Evolutionary conservation across 352 stramenopile species (phyloP).

Genomic region (Globisporangium polare): DNA sequence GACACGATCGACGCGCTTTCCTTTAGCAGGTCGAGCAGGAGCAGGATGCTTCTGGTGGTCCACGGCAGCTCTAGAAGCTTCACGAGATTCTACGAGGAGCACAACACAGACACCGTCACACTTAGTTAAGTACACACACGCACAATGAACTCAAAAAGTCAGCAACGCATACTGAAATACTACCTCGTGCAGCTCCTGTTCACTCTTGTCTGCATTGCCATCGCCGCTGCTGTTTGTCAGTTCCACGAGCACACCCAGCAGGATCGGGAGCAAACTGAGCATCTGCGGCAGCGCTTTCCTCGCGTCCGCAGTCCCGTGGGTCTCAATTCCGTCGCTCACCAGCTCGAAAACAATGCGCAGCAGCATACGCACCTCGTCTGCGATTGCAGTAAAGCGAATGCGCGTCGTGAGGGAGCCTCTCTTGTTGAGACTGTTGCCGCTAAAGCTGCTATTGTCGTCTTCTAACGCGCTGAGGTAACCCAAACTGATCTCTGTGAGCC

Average conservation of each 20-base stretch:
- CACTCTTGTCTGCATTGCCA: slow-evolving; percentile 1
- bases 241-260: slow-evolving; percentile 46
- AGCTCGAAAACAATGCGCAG: slow-evolving; percentile 56
- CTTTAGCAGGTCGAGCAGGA: slow-evolving; percentile 55
- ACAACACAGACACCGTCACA: neutral
- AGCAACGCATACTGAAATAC: neutral
- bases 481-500: slow-evolving; percentile 70
- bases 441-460: slow-evolving; percentile 17
- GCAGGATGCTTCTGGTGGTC: slow-evolving; percentile 41
- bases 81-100: slow-evolving; percentile 35
- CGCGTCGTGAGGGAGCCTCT: slow-evolving; percentile 1
- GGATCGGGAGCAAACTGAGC: slow-evolving; percentile 52
- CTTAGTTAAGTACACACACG: neutral
- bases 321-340: slow-evolving; percentile 38
- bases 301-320: slow-evolving; percentile 10
- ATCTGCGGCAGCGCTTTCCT: slow-evolving; percentile 53
- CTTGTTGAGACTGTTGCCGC: no score
- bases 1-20: slow-evolving; percentile 45
- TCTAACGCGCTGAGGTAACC: slow-evolving; percentile 54
- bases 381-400: slow-evolving; percentile 19
- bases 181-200: slow-evolving; percentile 27
- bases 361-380: slow-evolving; percentile 46
- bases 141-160: neutral
- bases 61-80: slow-evolving; percentile 68
- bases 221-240: slow-evolving; percentile 1